Percentiles rank a stretch among this genome's conserved stretches.
These are phyloP conservation scores for Boletus coccyginus DNA, from an alignment of 768 basidiomycete genomes.

Conservation along the genomic window DNA sequence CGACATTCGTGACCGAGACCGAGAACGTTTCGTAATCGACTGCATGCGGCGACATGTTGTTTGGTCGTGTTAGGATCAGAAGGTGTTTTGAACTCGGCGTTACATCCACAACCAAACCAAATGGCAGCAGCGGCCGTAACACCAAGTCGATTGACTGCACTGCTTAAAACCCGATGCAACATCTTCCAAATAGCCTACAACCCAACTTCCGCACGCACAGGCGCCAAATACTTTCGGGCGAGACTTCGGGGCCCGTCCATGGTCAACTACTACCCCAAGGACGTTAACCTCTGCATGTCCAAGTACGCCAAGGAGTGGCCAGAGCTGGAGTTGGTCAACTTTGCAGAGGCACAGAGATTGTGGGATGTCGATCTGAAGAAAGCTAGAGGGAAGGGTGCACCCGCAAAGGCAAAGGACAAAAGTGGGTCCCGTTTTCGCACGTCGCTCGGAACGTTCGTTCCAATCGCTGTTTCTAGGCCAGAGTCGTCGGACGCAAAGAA, in stretches of 20 bases:
- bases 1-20: too few species aligned
- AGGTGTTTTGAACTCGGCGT: too few species aligned
- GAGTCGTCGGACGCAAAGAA: slow-evolving; percentile 49
- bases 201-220: slow-evolving; percentile 75
- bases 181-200: slow-evolving; percentile 91
- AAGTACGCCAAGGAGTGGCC: slow-evolving; percentile 50
- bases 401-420: slow-evolving; percentile 67
- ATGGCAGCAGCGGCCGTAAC: slow-evolving; percentile 38
- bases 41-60: too few species aligned
- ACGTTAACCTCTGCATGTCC: slow-evolving; percentile 55
- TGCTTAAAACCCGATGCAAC: slow-evolving; percentile 60
- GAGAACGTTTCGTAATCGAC: too few species aligned
- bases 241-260: slow-evolving; percentile 84
- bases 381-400: background rate
- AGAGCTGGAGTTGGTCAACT: slow-evolving; percentile 58
- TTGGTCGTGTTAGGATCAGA: too few species aligned
- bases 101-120: too few species aligned
- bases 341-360: slow-evolving; percentile 59
- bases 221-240: slow-evolving; percentile 86
- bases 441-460: background rate
- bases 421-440: slow-evolving; percentile 41
- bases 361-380: background rate
- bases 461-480: slow-evolving; percentile 38
- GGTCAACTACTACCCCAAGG: slow-evolving; percentile 75
- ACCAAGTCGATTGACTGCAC: slow-evolving; percentile 53